Evolutionary conservation across 2,329 filamentous ascomycete genomes (phyloP), one percentile per base, ranked within the genome.

Genomic region (Tolypocladium amazonense): DNA sequence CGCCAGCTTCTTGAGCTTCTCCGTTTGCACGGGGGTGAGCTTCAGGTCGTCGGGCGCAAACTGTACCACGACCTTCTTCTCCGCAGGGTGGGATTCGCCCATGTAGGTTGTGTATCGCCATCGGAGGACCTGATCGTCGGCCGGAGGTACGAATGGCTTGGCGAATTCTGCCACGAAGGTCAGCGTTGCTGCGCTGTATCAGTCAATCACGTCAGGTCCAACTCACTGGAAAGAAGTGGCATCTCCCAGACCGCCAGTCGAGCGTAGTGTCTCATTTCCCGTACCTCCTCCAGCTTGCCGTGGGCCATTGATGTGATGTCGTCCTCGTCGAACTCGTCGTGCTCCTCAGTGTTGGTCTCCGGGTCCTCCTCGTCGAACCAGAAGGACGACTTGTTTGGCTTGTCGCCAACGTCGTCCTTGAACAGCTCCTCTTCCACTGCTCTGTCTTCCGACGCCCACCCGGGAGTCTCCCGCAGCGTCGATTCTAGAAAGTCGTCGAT

Each of bases 31-130:
- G 20, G 83, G 76, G 30, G 82, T 86, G 59, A 96, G 81, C 62
- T 81, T 77, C 62, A 97, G 77, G 75, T 96, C 91, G 59, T 76
- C 75, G 20, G 89, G 87, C 64, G 81, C 85, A 75, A 97, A 96
- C 72, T 97, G 90, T 59, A 97, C 86, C 15, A 97, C 92, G 25
- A 99, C 92, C 79, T 99, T 99, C 71, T 86, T 87, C 75, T 92
- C 86, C 3, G 93, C 91, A 0, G 94, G 93, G 76, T 99, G 95
- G 59, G 84, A 79, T 76, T 97, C 94, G 68, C 93, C 93, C 82
- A 99, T 88, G 77, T 97, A 97, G 43, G 88, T 92, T 20, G 94
- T 99, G 79, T 96, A 97, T 68, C 94, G 88, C 85, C 97, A 99
- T 68, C 93, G 88, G 60, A 99, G 84, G 54, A 91, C 85, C 67